Conservation (phyloP, 2,329 filamentous ascomycete species). For the Colletotrichum theobromicola region DNA sequence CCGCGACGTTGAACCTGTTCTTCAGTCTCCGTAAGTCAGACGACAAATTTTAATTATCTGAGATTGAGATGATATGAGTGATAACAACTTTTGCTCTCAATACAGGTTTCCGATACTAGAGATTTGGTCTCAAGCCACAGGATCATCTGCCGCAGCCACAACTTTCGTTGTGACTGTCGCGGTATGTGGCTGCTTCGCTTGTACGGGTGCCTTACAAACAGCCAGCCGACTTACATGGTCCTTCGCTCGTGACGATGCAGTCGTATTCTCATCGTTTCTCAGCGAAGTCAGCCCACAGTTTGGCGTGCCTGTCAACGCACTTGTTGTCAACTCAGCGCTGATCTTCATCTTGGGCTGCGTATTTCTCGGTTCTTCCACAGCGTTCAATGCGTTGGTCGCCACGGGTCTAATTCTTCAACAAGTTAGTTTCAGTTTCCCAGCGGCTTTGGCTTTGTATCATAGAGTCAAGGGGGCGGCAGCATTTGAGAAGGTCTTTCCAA, state of each 20-base stretch:
- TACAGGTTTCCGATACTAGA: background rate
- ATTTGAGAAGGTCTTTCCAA: background rate
- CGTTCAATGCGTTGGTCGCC: constrained; percentile 13
- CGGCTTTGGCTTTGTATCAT: background rate
- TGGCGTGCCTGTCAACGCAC: constrained; percentile 7
- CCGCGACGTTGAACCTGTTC: constrained; percentile 22
- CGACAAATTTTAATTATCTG: rapidly evolving
- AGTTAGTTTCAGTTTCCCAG: constrained; percentile 10
- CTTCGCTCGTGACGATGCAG: constrained; percentile 11
- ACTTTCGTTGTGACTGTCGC: background rate
- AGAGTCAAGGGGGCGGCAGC: background rate
- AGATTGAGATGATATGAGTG: rapidly evolving
- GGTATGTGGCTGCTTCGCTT: constrained; percentile 12
- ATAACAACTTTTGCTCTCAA: rapidly evolving
- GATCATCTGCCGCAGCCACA: background rate
- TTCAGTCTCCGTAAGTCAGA: background rate
- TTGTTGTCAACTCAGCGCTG: background rate
- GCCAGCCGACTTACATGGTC: constrained; percentile 16
- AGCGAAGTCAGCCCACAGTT: background rate
- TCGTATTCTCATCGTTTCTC: background rate
- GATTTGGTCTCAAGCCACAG: constrained; percentile 9
- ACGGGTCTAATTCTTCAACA: constrained; percentile 13
- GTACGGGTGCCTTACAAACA: constrained; percentile 1
- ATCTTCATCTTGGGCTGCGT: background rate
- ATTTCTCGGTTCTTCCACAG: constrained; percentile 5